phyloP scores from a whole-genome alignment of 805 yeast species.

The Ogataea populi-albae region DNA sequence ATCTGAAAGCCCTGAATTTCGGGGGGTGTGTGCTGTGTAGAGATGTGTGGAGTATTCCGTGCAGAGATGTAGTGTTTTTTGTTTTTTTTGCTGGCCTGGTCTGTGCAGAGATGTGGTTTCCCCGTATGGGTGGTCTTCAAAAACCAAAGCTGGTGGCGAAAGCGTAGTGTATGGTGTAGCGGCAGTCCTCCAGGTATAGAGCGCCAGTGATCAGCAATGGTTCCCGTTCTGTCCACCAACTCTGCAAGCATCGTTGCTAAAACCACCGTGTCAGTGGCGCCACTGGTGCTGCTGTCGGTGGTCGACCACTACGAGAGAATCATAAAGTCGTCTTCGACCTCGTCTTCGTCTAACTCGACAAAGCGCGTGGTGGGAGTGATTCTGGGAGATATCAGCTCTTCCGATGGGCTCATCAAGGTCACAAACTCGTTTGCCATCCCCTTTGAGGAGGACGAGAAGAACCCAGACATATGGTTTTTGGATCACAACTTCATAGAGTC shows the following conservation, averaged over 20 bases:
- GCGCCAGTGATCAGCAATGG: slow-evolving; percentile 11
- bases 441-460: slow-evolving; percentile 93
- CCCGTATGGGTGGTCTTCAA: no score
- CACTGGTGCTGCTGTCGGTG: slow-evolving; percentile 87
- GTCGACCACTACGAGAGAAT: slow-evolving; percentile 94
- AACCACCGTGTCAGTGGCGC: slow-evolving; percentile 81
- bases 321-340: slow-evolving; percentile 43
- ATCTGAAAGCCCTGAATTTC: no score
- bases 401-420: slow-evolving; percentile 51
- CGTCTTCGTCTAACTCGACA: slow-evolving; percentile 31
- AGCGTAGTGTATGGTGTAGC: no score
- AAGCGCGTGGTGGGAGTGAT: slow-evolving; percentile 94
- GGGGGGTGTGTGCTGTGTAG: no score
- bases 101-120: no score
- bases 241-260: slow-evolving; percentile 29
- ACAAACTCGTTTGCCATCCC: slow-evolving; percentile 96
- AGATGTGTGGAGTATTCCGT: no score
- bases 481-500: slow-evolving; percentile 95
- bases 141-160: no score
- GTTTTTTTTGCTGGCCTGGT: no score
- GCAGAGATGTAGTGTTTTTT: no score
- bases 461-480: slow-evolving; percentile 91
- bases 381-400: slow-evolving; percentile 69
- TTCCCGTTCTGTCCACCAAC: slow-evolving; percentile 15
- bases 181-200: no score